Evolutionary conservation across 306 rosid species (phyloP).

Genomic region (Malus sylvestris): DNA sequence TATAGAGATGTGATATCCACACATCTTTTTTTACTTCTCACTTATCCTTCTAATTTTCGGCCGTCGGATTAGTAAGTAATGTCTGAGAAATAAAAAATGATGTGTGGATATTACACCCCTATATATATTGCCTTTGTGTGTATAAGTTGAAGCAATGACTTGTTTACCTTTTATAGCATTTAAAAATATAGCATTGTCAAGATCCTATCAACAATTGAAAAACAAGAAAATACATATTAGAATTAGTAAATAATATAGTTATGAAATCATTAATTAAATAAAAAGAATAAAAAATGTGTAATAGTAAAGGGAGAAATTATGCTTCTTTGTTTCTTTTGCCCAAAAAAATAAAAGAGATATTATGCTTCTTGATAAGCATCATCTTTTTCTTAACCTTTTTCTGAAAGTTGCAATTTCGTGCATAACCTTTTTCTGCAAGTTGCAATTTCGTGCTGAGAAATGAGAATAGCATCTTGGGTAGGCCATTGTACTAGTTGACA

Average conservation of each 20-base stretch:
- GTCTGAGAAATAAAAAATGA: no score
- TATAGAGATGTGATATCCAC: not conserved
- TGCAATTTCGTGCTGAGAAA: not conserved
- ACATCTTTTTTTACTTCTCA: no score
- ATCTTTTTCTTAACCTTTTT: not conserved
- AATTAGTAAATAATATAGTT: not conserved
- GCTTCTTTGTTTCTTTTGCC: no score
- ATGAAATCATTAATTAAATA: not conserved
- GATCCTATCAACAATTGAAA: constrained; percentile 39
- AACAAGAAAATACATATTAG: not conserved
- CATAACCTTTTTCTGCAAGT: not conserved
- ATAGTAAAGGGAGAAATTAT: no score
- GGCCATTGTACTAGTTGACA: not conserved
- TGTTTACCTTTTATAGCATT: constrained; percentile 57
- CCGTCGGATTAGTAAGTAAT: no score
- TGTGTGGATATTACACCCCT: no score
- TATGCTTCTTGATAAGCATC: not conserved
- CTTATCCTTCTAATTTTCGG: no score
- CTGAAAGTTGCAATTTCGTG: not conserved
- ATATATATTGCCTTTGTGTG: not conserved
- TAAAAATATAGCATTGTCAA: constrained; percentile 40
- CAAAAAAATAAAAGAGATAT: no score
- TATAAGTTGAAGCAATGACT: not conserved
- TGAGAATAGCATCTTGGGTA: not conserved
- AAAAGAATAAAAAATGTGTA: no score